These are phyloP conservation scores for Aureobasidium sp. DNA, from an alignment of 2,329 filamentous ascomycete species.

Conservation along the genomic window DNA sequence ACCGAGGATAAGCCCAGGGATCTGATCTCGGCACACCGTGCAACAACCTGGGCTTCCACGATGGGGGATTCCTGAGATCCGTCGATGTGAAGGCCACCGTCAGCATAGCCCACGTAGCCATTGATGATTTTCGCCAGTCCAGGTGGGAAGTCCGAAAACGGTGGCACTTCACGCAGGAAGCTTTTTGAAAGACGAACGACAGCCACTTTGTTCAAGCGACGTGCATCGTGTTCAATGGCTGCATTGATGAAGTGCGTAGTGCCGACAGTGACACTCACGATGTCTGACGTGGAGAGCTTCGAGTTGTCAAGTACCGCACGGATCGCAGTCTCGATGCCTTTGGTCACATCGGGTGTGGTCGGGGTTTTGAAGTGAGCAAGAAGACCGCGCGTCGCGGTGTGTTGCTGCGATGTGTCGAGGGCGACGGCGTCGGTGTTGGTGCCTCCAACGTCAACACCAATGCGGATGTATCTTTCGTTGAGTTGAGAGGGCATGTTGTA, in stretches of 20 bases:
- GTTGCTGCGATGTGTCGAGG: conserved; percentile 25
- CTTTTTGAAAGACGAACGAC: conserved; percentile 38
- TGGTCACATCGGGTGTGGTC: conserved; percentile 36
- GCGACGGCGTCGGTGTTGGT: conserved; percentile 32
- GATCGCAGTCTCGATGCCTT: conserved; percentile 36
- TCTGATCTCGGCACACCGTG: conserved; percentile 39
- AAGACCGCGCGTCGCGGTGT: conserved; percentile 23
- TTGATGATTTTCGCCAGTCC: conserved; percentile 28
- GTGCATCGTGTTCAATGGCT: conserved; percentile 33
- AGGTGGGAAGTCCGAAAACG: conserved; percentile 27
- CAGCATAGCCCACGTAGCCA: conserved; percentile 36
- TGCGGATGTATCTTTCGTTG: conserved; percentile 27
- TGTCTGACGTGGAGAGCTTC: conserved; percentile 26
- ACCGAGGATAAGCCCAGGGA: conserved; percentile 40
- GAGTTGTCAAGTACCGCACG: conserved; percentile 31
- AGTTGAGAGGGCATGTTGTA: not conserved
- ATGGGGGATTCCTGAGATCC: conserved; percentile 37
- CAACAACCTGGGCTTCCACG: conserved; percentile 39
- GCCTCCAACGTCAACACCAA: conserved; percentile 40
- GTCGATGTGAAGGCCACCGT: conserved; percentile 44
- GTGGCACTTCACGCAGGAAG: conserved; percentile 27
- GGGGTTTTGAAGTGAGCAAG: conserved; percentile 33
- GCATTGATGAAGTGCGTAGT: conserved; percentile 40
- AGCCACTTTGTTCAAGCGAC: conserved; percentile 45
- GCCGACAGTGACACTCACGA: conserved; percentile 42